A percentile compares a stretch with the other conserved stretches of the same genome.
These are phyloP conservation scores for Ganoderma sinense DNA, from an alignment of 1,284 basidiomycete genomes.

Conservation along the genomic window DNA sequence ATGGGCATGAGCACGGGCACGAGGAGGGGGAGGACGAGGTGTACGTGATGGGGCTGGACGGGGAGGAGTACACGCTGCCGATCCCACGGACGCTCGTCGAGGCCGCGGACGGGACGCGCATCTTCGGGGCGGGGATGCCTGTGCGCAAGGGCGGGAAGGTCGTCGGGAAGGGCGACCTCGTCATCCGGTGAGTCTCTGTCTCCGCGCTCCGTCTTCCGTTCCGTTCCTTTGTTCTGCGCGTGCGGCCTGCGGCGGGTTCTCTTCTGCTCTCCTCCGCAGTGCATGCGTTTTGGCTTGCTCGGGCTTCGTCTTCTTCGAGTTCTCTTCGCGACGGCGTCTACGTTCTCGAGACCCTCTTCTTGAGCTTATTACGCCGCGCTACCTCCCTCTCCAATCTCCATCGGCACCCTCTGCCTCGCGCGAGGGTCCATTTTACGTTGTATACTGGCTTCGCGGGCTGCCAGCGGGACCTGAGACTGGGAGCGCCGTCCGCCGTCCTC, in stretches of 20 bases:
- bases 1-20: conserved; percentile 17
- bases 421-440: background rate
- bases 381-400: background rate
- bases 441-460: background rate
- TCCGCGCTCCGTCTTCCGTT: background rate
- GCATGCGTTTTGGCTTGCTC: background rate
- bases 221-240: background rate
- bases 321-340: background rate
- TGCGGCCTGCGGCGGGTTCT: background rate
- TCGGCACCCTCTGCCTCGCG: background rate
- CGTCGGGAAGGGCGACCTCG: conserved; percentile 78
- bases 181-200: conserved; percentile 65
- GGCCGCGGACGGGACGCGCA: conserved; percentile 67
- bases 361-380: background rate
- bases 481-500: no score
- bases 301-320: no score
- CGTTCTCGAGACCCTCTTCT: no score
- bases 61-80: conserved; percentile 64
- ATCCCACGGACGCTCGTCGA: conserved; percentile 74
- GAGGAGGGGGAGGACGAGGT: conserved; percentile 48
- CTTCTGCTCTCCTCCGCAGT: background rate
- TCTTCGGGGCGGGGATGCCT: conserved; percentile 87
- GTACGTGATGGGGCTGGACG: conserved; percentile 75
- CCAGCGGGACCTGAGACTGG: background rate
- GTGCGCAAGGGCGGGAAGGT: conserved; percentile 65